These are phyloP conservation scores for Trypanosoma mega DNA, from an alignment of 208 protist genomes.

Conservation along the genomic window DNA sequence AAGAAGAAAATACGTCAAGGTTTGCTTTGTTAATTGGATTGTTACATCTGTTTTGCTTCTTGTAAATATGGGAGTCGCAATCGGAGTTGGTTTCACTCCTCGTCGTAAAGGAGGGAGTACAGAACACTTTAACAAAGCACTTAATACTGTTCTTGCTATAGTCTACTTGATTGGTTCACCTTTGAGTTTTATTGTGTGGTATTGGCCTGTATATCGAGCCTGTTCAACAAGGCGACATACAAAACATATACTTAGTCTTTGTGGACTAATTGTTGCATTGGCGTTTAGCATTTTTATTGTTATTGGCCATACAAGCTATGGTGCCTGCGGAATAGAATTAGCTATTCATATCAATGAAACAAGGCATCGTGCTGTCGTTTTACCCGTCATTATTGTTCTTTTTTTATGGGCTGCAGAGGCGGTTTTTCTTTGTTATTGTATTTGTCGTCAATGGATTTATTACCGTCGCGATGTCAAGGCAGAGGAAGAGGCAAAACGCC, in stretches of 20 bases:
- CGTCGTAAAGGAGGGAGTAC: constrained; percentile 15
- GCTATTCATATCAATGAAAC: constrained; percentile 33
- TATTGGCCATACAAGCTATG: constrained; percentile 42
- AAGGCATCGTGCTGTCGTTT: constrained; percentile 29
- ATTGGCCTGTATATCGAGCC: constrained; percentile 58
- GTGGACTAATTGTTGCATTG: constrained; percentile 52
- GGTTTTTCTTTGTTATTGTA: constrained; percentile 43
- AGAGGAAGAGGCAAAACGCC: constrained; percentile 36
- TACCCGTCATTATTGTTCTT: constrained; percentile 50
- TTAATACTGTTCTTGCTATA: constrained; percentile 43
- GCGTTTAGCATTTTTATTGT: constrained; percentile 53
- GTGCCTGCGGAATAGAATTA: constrained; percentile 51
- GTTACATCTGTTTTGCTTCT: constrained; percentile 52
- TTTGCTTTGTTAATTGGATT: constrained; percentile 72
- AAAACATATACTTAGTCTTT: constrained; percentile 53
- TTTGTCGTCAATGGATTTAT: constrained; percentile 51
- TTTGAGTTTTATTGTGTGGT: constrained; percentile 68
- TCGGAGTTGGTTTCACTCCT: constrained; percentile 38
- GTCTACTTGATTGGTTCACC: constrained; percentile 63
- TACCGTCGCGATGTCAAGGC: constrained; percentile 66
- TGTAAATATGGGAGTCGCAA: constrained; percentile 48
- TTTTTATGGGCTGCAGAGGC: constrained; percentile 48
- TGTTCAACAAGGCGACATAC: constrained; percentile 45
- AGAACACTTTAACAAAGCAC: constrained; percentile 34
- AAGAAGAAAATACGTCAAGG: constrained; percentile 45